Base-by-base conservation (phyloP, 1,284 basidiomycete species). In the Fomes fomentarius region DNA sequence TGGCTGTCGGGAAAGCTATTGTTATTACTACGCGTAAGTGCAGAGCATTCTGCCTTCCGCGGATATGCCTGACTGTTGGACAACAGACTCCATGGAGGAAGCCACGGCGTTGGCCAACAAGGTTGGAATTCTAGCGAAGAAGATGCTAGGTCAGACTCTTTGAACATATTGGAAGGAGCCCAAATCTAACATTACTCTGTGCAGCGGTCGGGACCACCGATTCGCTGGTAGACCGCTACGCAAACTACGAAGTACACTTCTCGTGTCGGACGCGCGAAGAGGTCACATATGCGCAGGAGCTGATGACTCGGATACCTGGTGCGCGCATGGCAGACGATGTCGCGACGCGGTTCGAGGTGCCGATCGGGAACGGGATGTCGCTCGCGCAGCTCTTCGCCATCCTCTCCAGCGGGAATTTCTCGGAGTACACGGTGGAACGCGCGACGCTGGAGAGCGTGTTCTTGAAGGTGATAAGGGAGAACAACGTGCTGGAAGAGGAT, bases 71-170 rank as follows among this genome's bases (percentile, higher is more conserved):
- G 25, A n/a, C 34, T n/a, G 19, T 3, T 26, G 4, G 10, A 9
- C 10, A n/a, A n/a, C 69, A 82, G 90, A 92, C 69, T 89, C 87
- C 0, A 92, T 92, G 89, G 90, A 92, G 69, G 90, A 93, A 69
- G 90, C 89, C 0, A 88, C 89, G 7, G 87, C 88, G 1, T 75
- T 92, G 2, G 86, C 89, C 0, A 85, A 78, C 60, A 83, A 84
- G 63, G 89, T 91, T 25, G 87, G 87, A 4, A 89, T 91, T 54
- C 70, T 91, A 21, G 84, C 88, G 4, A 83, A 82, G 56, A 79
- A 76, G 50, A 77, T 91, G 75, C 76, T 91, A 2, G 85, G 86
- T 83, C 61, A 56, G 81, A 64, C n/a, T 22, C 43, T 51, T n/a
- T 47, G 17, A 12, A 30, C 6, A 1, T 6, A 8, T n/a, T 17